Conservation (phyloP, 352 stramenopile genomes). For the Phytophthora meadii region DNA sequence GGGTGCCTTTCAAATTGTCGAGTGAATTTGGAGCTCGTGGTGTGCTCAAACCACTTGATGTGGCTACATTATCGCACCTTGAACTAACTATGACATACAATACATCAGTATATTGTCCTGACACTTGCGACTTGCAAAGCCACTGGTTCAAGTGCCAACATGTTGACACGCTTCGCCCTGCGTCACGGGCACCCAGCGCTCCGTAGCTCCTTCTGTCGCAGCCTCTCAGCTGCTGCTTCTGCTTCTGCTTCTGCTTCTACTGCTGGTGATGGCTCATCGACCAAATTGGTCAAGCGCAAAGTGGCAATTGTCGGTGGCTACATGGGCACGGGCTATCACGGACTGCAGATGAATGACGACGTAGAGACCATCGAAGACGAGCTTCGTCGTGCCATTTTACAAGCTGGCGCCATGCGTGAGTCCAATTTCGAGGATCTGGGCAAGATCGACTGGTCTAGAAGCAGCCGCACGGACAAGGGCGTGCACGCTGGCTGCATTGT, state of each 20-base stretch:
- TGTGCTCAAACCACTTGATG: conserved; percentile 6
- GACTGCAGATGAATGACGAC: conserved; percentile 81
- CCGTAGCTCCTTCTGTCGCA: conserved; percentile 14
- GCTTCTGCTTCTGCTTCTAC: not conserved
- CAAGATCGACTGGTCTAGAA: conserved; percentile 92
- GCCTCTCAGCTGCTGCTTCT: conserved; percentile 13
- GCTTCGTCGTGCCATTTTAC: conserved; percentile 79
- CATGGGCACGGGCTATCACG: conserved; percentile 80
- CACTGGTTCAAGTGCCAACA: conserved; percentile 19
- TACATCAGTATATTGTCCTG: not conserved
- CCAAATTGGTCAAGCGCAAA: conserved; percentile 85
- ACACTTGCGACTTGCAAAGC: not conserved
- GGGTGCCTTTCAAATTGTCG: conserved; percentile 31
- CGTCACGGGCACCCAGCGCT: conserved; percentile 18
- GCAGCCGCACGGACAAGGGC: conserved; percentile 92
- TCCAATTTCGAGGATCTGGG: conserved; percentile 88
- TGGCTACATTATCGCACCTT: conserved; percentile 8
- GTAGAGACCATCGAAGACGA: conserved; percentile 88
- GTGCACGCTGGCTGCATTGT: conserved; percentile 92
- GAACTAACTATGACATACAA: conserved; percentile 17
- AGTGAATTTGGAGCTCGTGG: conserved; percentile 20
- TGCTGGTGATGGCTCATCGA: not conserved
- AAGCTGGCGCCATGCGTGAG: conserved; percentile 84
- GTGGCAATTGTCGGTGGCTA: conserved; percentile 89
- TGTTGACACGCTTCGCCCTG: conserved; percentile 36